Evolutionary conservation across 1,284 basidiomycete genomes (phyloP), one percentile per base, ranked within the genome.

Genomic region (Takashimella koratensis): DNA sequence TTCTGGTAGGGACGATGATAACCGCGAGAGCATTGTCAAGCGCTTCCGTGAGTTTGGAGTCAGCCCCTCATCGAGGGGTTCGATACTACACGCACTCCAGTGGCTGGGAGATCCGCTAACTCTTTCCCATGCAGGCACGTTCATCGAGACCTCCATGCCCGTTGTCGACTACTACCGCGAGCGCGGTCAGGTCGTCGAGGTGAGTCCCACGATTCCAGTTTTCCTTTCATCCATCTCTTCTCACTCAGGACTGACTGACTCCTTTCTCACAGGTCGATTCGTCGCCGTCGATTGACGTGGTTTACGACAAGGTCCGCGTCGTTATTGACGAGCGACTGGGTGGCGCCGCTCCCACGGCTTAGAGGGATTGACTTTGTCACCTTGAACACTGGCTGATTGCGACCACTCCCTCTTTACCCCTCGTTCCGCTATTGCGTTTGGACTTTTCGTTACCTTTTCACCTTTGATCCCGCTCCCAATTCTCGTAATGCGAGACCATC

Each of bases 1-100:
- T 0, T 92, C 89, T 56, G 95, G 96, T 19, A 81, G 96, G 25
- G 90, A 91, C 66, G 96, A 99, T 68, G 96, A 98, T 74, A 99
- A 99, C 73, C 81, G 80, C 21, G 93, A 97, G 77, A 93, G 86
- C 71, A 97, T 98, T 78, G 88, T 84, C 78, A 99, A 98, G 79
- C 88, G 96, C 12, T 98, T 98, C 81, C 79, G 91, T 89, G 71
- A 47, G 87, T 80, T 5, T 24, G 4, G 5, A 19, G 27, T 42
- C 26, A n/a, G n/a, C n/a, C n/a, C n/a, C n/a, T n/a, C n/a, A n/a
- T n/a, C n/a, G n/a, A n/a, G n/a, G n/a, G n/a, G n/a, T n/a, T n/a
- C n/a, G n/a, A n/a, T n/a, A n/a, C n/a, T n/a, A n/a, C n/a, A n/a
- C n/a, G n/a, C n/a, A n/a, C n/a, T n/a, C n/a, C n/a, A n/a, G n/a